These are phyloP conservation scores for Exidia glandulosa DNA, from an alignment of 768 basidiomycete genomes.

Conservation along the genomic window DNA sequence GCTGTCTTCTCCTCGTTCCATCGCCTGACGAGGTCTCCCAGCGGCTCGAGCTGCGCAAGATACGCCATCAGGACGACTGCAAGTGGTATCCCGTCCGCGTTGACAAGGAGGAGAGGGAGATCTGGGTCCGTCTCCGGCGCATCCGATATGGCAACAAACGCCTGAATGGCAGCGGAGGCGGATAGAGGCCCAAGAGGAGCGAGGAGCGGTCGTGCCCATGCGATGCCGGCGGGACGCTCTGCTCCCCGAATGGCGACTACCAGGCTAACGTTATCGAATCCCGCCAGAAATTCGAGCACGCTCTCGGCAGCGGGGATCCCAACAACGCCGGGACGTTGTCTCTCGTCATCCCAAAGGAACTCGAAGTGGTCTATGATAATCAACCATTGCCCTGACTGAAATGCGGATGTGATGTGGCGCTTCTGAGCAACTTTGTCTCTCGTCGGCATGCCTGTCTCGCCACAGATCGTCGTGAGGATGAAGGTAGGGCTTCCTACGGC, in stretches of 20 bases:
- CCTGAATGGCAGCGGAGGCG: conserved; percentile 10
- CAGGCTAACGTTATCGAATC: conserved; percentile 9
- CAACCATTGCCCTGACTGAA: no score
- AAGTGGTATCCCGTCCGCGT: conserved; percentile 21
- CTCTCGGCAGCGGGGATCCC: conserved; percentile 7
- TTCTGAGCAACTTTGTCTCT: no score
- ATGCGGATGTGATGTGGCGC: no score
- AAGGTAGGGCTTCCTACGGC: no score
- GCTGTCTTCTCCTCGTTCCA: conserved; percentile 13
- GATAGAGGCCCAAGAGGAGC: conserved; percentile 6
- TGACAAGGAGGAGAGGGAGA: conserved; percentile 13
- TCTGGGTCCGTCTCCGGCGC: conserved; percentile 12
- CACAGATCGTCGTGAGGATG: no score
- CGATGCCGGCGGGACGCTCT: conserved; percentile 11
- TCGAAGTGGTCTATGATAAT: conserved; percentile 15
- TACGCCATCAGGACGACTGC: conserved; percentile 17
- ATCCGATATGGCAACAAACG: conserved; percentile 15
- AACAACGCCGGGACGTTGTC: no score
- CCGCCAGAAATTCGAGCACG: conserved; percentile 7
- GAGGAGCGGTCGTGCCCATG: conserved; percentile 12
- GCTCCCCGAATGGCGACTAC: conserved; percentile 13
- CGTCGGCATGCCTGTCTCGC: no score
- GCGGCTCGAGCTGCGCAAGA: conserved; percentile 10
- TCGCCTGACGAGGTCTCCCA: conserved; percentile 8
- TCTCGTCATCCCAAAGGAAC: conserved; percentile 10